Evolutionary conservation across 306 rosid genomes (phyloP), one percentile per base, ranked within the genome.

Genomic region (Prunus davidiana): DNA sequence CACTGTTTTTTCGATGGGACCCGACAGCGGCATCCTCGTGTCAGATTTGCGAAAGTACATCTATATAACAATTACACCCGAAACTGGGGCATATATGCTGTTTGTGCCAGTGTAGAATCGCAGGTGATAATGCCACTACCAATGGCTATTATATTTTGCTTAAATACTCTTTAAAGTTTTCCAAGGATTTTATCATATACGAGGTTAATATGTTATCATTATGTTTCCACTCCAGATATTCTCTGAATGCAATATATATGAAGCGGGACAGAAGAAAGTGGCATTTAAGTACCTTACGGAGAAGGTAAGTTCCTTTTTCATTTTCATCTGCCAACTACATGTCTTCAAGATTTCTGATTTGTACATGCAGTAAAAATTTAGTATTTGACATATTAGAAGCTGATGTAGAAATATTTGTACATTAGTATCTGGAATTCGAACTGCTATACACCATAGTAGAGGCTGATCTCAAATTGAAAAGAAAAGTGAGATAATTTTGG

Each of bases 71-170:
- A 92, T 50, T 96, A 91, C 86, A 92, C 88, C 82, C 82, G 88
- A 88, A 86, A 91, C 84, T 96, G 99, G 99, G 99, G 99, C 75
- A 96, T 96, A 73, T 96, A 96, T 88, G 99, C 97, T 78, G 97
- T 96, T 78, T 92, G 99, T 86, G 96, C 98, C 52, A 86, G 99
- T 73, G 98, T 96, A 56, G 99, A 96, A 84, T 86, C 98, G 5
- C 89, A 92, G 93, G 99, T 96, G 77, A 67, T 75, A 34, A 69
- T 80, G 41, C 57, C 43, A 67, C 72, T 38, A 47, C 24, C 41
- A 62, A 50, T 62, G 78, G 41, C 41, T 61, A 70, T 69, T 74
- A 4, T 47, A n/a, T 12, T 16, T 51, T 25, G 16, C 66, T 72
- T 1, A 43, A 8, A 24, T 72, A 5, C 11, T 32, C 19, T 73